phyloP scores from a whole-genome alignment of 495 filamentous ascomycete species.

The Acidomyces sp. region DNA sequence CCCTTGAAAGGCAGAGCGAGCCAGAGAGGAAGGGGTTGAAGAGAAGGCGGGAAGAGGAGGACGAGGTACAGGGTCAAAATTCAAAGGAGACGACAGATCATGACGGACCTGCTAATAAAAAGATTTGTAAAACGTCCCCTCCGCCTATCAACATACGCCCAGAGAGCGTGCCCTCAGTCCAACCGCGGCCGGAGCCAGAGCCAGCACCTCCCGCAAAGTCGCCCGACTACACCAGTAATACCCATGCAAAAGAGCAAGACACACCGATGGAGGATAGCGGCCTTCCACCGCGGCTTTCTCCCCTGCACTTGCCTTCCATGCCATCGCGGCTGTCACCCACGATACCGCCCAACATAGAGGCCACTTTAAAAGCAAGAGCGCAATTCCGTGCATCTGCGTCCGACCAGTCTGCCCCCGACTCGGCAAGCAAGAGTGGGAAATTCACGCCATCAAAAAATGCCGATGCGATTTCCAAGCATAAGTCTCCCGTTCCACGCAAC shows the following conservation, averaged over 20 bases:
- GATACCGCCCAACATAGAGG: slow-evolving; percentile 11
- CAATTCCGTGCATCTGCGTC: slow-evolving; percentile 5
- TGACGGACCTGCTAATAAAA: slow-evolving; percentile 1
- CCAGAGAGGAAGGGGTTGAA: slow-evolving; percentile 7
- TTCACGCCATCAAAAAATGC: slow-evolving; percentile 5
- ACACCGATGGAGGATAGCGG: not conserved
- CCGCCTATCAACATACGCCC: no score
- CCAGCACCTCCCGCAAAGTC: not conserved
- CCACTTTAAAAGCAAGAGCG: slow-evolving; percentile 8
- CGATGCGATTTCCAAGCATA: slow-evolving; percentile 7
- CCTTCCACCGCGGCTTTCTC: slow-evolving; percentile 13
- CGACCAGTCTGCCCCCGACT: not conserved
- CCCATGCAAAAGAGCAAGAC: not conserved
- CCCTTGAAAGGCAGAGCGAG: not conserved
- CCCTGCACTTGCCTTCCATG: not conserved
- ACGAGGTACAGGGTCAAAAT: not conserved
- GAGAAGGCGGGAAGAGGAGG: slow-evolving; percentile 7
- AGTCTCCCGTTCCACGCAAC: slow-evolving; percentile 11
- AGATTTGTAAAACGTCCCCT: not conserved
- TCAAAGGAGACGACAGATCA: not conserved
- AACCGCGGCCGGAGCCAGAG: not conserved
- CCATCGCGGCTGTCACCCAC: slow-evolving; percentile 11
- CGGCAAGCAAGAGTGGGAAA: slow-evolving; percentile 8
- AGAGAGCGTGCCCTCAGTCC: no score
- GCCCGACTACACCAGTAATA: not conserved